Conservation (phyloP, 257 asterid genomes). For the Fraxinus quadrangulata region DNA sequence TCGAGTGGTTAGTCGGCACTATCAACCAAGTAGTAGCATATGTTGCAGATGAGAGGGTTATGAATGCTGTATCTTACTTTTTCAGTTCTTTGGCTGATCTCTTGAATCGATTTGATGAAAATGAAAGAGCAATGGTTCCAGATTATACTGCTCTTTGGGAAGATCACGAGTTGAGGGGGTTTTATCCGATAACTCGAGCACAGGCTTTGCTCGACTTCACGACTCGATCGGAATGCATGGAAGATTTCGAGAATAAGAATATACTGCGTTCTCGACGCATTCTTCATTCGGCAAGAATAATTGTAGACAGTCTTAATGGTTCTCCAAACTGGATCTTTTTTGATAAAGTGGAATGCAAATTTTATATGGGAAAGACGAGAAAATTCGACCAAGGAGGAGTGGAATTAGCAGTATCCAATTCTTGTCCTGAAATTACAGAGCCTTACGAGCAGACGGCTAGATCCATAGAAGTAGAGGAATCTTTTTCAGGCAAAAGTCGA, state of each 20-base stretch:
- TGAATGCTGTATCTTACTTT: slow-evolving; percentile 60
- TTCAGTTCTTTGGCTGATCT: slow-evolving; percentile 53
- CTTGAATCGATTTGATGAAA: slow-evolving; percentile 44
- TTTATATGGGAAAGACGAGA: slow-evolving; percentile 19
- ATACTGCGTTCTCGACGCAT: slow-evolving; percentile 50
- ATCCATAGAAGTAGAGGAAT: slow-evolving; percentile 23
- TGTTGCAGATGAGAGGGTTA: slow-evolving; percentile 55
- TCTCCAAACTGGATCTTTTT: slow-evolving; percentile 32
- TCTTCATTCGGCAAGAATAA: slow-evolving; percentile 44
- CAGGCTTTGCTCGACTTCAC: slow-evolving; percentile 60
- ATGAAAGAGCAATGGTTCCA: slow-evolving; percentile 19
- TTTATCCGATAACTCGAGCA: slow-evolving; percentile 50
- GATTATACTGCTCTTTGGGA: slow-evolving; percentile 76
- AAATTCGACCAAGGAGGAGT: slow-evolving; percentile 22
- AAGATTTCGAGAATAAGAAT: slow-evolving; percentile 28
- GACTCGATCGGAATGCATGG: slow-evolving; percentile 40
- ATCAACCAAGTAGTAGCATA: slow-evolving; percentile 42
- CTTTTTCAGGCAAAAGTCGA: slow-evolving; percentile 15
- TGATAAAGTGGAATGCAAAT: slow-evolving; percentile 29
- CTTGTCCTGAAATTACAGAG: slow-evolving; percentile 18
- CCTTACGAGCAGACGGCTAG: slow-evolving; percentile 11
- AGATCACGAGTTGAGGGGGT: slow-evolving; percentile 85
- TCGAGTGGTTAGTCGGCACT: slow-evolving; percentile 74
- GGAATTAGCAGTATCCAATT: slow-evolving; percentile 29
- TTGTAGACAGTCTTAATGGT: slow-evolving; percentile 31